Conservation (phyloP, 805 yeast genomes). For the Clavispora fructus region DNA sequence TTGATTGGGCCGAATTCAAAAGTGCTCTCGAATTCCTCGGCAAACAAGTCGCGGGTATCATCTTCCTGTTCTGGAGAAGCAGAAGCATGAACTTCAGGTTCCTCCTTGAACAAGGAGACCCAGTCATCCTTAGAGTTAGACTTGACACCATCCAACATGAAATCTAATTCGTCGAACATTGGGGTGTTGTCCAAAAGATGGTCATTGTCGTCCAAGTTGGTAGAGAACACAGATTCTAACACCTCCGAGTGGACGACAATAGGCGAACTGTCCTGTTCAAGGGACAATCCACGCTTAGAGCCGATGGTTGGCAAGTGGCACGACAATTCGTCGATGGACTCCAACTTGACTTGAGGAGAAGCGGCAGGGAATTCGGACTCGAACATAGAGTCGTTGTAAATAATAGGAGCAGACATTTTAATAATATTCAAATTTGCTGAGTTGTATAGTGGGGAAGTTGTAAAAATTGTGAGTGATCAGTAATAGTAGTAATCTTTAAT, state of each 20-base stretch:
- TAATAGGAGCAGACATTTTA: constrained; percentile 15
- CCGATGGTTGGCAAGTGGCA: constrained; percentile 21
- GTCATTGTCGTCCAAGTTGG: constrained; percentile 35
- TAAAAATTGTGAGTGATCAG: constrained; percentile 9
- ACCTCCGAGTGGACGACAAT: constrained; percentile 49
- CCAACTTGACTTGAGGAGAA: constrained; percentile 14
- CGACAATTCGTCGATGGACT: constrained; percentile 19
- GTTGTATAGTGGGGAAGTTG: constrained; percentile 15
- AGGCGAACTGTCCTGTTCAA: constrained; percentile 31
- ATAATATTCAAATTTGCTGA: constrained; percentile 13
- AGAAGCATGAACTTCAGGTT: constrained; percentile 1
- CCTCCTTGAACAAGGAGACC: constrained; percentile 53
- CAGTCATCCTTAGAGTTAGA: constrained; percentile 45
- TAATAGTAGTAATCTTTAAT: constrained; percentile 2
- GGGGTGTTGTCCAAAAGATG: constrained; percentile 36
- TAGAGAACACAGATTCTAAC: constrained; percentile 47
- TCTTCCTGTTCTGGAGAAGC: constrained; percentile 10
- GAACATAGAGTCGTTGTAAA: constrained; percentile 12
- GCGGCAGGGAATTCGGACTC: constrained; percentile 10
- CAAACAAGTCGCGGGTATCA: constrained; percentile 18
- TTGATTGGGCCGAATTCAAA: constrained; percentile 13
- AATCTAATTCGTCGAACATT: constrained; percentile 54
- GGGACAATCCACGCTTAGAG: constrained; percentile 8
- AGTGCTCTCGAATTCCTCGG: constrained; percentile 14
- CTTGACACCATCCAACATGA: constrained; percentile 35